Base-by-base conservation (phyloP, 768 basidiomycete species). In the Auricularia sp. region DNA sequence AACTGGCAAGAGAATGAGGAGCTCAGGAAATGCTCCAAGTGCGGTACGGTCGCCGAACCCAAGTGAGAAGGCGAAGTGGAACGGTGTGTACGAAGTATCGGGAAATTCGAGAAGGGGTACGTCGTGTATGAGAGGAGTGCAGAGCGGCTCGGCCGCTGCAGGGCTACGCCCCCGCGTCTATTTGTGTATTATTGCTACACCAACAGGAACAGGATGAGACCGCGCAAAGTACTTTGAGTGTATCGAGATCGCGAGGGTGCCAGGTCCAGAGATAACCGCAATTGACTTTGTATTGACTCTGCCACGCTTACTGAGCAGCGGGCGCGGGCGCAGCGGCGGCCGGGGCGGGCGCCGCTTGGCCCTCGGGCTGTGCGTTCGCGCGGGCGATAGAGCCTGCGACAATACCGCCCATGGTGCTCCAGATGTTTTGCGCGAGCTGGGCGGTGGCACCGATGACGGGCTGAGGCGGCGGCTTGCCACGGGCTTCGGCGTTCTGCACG, bases 1-100 rank as follows among this genome's bases (percentile, higher is more conserved):
- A 78, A 81, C 29, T 97, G 94, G 94, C 89, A 90, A 81, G 71
- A 74, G 16, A 77, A 84, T 67, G 83, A 83, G 65, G 79, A 81
- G 34, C 73, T 87, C 65, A 81, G 95, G 56, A 86, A 76, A 63
- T 98, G 95, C 73, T 75, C 77, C 21, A 77, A 77, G 56, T 98
- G 95, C 72, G 91, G 91, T 2, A 71, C 75, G 16, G 75, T 85
- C 3, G 87, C 87, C 0, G 77, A 79, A 54, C 77, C 85, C 0
- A 89, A 85, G 76, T 87, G 1, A 29, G n/a, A 18, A 1, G n/a
- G 54, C 29, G n/a, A 0, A 7, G 7, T 7, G 54, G 11, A 18
- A 8, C 39, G 39, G 39, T 42, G 39, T 42, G 39, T 42, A 42
- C 39, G 13, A 42, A 7, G 13, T 42, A 8, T 14, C 8, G 8